Conservation (phyloP, 2,329 filamentous ascomycete species). For the Claviceps sp. region DNA sequence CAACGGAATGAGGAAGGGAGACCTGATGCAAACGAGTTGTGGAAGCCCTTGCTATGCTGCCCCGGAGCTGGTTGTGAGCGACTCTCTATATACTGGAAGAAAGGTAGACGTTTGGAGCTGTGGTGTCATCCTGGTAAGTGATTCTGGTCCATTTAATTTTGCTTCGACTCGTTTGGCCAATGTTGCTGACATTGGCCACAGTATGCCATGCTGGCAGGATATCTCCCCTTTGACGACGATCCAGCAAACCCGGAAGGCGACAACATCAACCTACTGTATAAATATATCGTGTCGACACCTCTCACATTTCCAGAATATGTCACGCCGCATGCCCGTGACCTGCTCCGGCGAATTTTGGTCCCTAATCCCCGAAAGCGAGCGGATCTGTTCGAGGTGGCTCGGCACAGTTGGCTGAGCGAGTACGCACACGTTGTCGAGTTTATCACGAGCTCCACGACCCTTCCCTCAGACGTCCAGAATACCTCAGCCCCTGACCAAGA, state of each 20-base stretch:
- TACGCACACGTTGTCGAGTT: conserved; percentile 94
- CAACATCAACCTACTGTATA: conserved; percentile 97
- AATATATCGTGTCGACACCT: conserved; percentile 95
- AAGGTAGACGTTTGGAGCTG: conserved; percentile 99
- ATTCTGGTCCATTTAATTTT: neutral
- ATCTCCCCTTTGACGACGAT: conserved; percentile 95
- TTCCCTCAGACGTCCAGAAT: conserved; percentile 71
- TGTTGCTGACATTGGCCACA: conserved; percentile 25
- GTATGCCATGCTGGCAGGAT: conserved; percentile 98
- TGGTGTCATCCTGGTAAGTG: conserved; percentile 85
- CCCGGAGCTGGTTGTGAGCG: conserved; percentile 91
- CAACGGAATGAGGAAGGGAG: conserved; percentile 69
- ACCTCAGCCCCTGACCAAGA: conserved; percentile 52
- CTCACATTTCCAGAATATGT: conserved; percentile 98
- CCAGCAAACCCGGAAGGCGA: conserved; percentile 96
- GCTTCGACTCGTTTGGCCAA: too few relatives aligned
- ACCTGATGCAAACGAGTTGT: conserved; percentile 98
- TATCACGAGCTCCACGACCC: conserved; percentile 91
- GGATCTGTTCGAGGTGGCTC: conserved; percentile 90
- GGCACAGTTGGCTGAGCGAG: conserved; percentile 96
- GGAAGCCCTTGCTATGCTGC: conserved; percentile 97
- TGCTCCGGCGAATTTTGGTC: conserved; percentile 84
- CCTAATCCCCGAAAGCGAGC: conserved; percentile 90
- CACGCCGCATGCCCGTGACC: conserved; percentile 85
- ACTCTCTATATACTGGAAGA: conserved; percentile 89